A percentile compares a stretch with the other conserved stretches of the same genome.
Evolutionary conservation across 208 protist species (phyloP).

Genomic region (Balamuthia mandrillaris): DNA sequence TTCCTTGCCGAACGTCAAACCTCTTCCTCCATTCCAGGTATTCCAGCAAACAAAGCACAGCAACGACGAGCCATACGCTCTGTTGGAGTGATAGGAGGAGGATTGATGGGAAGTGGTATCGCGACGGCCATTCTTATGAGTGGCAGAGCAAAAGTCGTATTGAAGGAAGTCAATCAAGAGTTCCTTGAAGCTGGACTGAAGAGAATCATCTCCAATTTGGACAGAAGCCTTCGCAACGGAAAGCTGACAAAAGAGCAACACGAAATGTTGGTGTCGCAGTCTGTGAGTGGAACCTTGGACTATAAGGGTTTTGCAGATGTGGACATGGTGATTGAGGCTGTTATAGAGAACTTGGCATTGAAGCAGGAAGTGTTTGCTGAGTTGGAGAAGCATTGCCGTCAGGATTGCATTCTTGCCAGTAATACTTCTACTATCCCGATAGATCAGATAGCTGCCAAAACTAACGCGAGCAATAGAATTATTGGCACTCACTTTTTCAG

Average conservation of each 20-base stretch:
- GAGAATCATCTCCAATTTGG: constrained; percentile 39
- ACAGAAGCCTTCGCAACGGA: neutral
- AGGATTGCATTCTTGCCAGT: constrained; percentile 72
- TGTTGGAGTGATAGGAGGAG: constrained; percentile 78
- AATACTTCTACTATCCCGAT: constrained; percentile 72
- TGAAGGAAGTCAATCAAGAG: constrained; percentile 75
- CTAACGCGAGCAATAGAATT: constrained; percentile 65
- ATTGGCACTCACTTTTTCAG: constrained; percentile 78
- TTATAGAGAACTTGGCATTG: constrained; percentile 67
- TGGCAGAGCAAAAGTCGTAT: constrained; percentile 64
- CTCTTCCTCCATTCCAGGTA: neutral
- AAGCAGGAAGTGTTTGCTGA: constrained; percentile 76
- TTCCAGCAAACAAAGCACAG: neutral
- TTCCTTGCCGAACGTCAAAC: constrained; percentile 67
- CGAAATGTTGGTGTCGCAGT: neutral
- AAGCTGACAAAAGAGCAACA: constrained; percentile 25
- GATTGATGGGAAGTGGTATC: constrained; percentile 77
- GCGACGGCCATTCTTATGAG: constrained; percentile 70
- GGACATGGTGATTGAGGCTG: constrained; percentile 58
- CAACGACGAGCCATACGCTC: neutral
- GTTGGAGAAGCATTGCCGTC: constrained; percentile 73
- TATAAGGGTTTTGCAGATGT: constrained; percentile 4
- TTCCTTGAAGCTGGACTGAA: constrained; percentile 33
- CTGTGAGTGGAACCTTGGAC: constrained; percentile 1
- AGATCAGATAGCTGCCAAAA: constrained; percentile 72